A percentile compares a stretch with the other conserved stretches of the same genome.
Evolutionary conservation across 768 basidiomycete species (phyloP).

Genomic region (Podaxis pistillaris): DNA sequence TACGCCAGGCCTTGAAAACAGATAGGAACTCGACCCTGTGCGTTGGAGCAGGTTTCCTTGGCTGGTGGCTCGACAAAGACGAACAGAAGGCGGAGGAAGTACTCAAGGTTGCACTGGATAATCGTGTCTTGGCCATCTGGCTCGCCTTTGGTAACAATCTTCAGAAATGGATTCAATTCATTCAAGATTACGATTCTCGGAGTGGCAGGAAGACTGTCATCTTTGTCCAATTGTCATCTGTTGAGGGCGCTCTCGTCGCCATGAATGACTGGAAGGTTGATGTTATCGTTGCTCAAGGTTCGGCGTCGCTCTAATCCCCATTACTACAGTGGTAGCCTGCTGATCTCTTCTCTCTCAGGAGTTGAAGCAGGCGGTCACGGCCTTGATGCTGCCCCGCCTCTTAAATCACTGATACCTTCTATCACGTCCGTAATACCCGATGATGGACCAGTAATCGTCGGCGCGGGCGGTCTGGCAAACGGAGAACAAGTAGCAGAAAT

Average conservation of each 20-base stretch:
- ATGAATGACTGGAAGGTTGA: constrained; percentile 67
- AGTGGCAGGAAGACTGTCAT: constrained; percentile 44
- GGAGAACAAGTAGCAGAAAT: constrained; percentile 65
- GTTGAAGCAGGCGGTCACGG: constrained; percentile 84
- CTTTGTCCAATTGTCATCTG: constrained; percentile 62
- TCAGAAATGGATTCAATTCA: constrained; percentile 55
- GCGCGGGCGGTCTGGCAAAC: constrained; percentile 70
- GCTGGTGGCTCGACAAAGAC: constrained; percentile 64
- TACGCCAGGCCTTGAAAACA: constrained; percentile 41
- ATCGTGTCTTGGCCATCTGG: constrained; percentile 69
- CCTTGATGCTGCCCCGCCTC: constrained; percentile 49
- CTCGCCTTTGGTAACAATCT: constrained; percentile 66
- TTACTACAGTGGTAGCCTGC: constrained; percentile 5
- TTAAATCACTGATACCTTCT: constrained; percentile 57
- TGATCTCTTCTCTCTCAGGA: constrained; percentile 40
- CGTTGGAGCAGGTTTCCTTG: constrained; percentile 75
- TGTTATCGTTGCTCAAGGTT: constrained; percentile 78
- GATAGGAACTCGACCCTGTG: constrained; percentile 38
- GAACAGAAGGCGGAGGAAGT: constrained; percentile 37
- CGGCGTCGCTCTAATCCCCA: not conserved
- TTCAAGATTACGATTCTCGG: constrained; percentile 51
- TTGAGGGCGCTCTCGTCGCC: constrained; percentile 60
- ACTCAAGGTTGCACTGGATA: constrained; percentile 50
- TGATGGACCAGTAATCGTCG: constrained; percentile 55
- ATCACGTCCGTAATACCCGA: constrained; percentile 43